Conservation (phyloP, 1,284 basidiomycete species). For the Volvariella volvacea region DNA sequence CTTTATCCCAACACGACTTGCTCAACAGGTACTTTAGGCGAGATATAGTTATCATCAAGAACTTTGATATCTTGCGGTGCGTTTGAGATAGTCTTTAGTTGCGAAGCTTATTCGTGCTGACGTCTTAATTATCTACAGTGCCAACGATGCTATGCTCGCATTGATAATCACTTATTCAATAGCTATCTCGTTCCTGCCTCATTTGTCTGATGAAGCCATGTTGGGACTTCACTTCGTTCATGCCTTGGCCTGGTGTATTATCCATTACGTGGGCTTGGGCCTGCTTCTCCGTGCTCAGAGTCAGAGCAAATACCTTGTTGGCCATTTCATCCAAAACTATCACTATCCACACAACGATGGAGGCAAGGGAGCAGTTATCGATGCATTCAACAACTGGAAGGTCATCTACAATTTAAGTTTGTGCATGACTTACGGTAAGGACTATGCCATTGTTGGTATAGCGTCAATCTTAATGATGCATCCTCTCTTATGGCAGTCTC, state of each 20-base stretch:
- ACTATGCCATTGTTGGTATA: background rate
- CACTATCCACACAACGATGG: conserved; percentile 65
- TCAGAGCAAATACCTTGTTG: conserved; percentile 82
- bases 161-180: conserved; percentile 35
- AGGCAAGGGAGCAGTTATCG: conserved; percentile 69
- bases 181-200: conserved; percentile 28
- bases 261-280: conserved; percentile 90
- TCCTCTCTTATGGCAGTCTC: conserved; percentile 45
- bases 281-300: conserved; percentile 80
- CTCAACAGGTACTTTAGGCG: conserved; percentile 88
- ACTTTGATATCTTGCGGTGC: conserved; percentile 82
- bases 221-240: conserved; percentile 74
- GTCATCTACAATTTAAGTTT: conserved; percentile 87
- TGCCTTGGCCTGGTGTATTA: conserved; percentile 79
- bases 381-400: conserved; percentile 96
- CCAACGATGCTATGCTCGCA: conserved; percentile 36
- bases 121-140: conserved; percentile 21
- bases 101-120: background rate
- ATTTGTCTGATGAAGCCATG: conserved; percentile 25
- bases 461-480: conserved; percentile 3
- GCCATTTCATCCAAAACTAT: conserved; percentile 92
- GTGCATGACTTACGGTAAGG: conserved; percentile 89
- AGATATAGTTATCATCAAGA: conserved; percentile 77
- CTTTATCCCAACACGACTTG: conserved; percentile 79
- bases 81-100: conserved; percentile 1